Base-by-base conservation (phyloP, 768 basidiomycete genomes). In the Daedaleopsis nitida region DNA sequence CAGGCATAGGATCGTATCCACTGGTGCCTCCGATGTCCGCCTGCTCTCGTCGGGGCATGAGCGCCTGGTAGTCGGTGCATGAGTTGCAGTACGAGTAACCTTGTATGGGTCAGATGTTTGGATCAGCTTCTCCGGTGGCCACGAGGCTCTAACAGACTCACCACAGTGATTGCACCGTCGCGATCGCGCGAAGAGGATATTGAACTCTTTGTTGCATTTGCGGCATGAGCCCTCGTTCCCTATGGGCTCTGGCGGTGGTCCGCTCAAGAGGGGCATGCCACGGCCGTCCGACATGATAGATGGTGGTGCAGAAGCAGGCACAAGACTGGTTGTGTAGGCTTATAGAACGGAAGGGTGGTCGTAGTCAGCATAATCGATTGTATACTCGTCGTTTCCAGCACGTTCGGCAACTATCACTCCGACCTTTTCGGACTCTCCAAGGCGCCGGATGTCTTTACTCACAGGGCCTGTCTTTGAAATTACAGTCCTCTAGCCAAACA, bases 81-180 rank as follows among this genome's bases (percentile, higher is more conserved):
- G 81, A 84, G 39, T 84, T 79, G 69, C 91, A 93, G 69, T 90
- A 92, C 6, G 77, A 73, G 71, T 85, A 89, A 35, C 91, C 91
- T 92, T 67, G 19, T 39, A 57, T 2, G 5, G 27, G 7, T 7
- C 11, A 32, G 50, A 51, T 51, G 34, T 23, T 21, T 16, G 16
- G 34, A 16, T 35, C 9, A 38, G 34, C 14, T 35, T 32, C 32
- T 35, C 37, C 21, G 34, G 34, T 23, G 44, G 13, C 62, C 14
- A 59, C 11, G 37, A 17, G 14, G 48, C 23, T 42, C 5, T 34
- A 21, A 43, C 1, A 45, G 5, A 69, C 85, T 66, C 69, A 89
- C 90, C 89, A 70, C 90, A 92, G 67, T 92, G 90, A 70, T 88
- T 84, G 71, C 90, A 92, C 63, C 75, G 82, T 65, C 83, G 82